Percentiles rank a stretch among this genome's conserved stretches.
These are phyloP conservation scores for Xylogone sp. DNA, from an alignment of 2,329 filamentous ascomycete genomes.

Conservation along the genomic window DNA sequence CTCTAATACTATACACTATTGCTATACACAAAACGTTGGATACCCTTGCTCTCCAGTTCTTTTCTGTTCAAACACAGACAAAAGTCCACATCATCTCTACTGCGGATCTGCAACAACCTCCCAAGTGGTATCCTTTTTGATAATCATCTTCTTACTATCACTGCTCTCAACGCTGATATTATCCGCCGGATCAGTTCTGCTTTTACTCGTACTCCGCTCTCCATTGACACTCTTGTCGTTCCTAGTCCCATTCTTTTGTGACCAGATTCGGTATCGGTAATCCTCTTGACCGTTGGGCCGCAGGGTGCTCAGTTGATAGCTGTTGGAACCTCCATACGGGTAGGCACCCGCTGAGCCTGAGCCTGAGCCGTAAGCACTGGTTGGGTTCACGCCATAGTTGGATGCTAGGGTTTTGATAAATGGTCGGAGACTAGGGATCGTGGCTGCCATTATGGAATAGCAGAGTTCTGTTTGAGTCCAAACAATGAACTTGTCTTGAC, in stretches of 20 bases:
- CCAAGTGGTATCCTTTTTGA: conserved; percentile 22
- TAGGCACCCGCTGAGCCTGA: neutral
- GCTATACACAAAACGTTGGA: no score
- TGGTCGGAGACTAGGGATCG: conserved; percentile 40
- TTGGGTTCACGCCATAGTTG: conserved; percentile 24
- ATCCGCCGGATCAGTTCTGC: neutral
- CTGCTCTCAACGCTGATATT: conserved; percentile 9
- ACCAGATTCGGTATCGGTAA: conserved; percentile 9
- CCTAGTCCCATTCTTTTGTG: neutral
- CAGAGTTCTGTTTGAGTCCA: conserved; percentile 37
- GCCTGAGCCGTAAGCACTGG: conserved; percentile 1
- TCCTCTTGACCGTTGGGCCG: conserved; percentile 5
- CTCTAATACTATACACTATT: no score
- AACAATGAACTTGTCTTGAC: conserved; percentile 30
- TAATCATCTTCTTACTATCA: conserved; percentile 16
- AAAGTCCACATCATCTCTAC: no score
- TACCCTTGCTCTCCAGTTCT: no score
- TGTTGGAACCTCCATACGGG: no score
- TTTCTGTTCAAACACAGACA: no score
- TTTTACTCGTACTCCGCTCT: neutral
- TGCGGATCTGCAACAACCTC: neutral
- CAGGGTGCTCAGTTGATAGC: conserved; percentile 5
- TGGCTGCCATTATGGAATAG: conserved; percentile 37
- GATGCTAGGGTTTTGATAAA: conserved; percentile 35
- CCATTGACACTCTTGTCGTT: neutral